Percentiles rank a stretch among this genome's conserved stretches.
phyloP scores from a whole-genome alignment of 2,329 filamentous ascomycete genomes.

The Fragosphaeria purpurea region DNA sequence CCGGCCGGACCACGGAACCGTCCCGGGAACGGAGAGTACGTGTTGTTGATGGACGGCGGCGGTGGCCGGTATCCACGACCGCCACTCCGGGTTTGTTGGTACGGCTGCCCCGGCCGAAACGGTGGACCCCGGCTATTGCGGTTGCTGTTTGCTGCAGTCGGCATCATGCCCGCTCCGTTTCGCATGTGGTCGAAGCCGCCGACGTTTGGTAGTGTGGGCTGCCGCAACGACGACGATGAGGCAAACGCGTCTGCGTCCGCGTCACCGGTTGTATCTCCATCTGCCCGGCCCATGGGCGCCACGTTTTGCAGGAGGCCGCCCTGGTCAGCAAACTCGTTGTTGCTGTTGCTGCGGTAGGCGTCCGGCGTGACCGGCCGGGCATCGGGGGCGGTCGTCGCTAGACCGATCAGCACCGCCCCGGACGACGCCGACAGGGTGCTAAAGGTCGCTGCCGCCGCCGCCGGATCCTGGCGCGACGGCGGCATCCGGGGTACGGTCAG shows the following conservation, averaged over 20 bases:
- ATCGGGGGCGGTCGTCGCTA: neutral
- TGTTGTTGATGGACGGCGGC: neutral
- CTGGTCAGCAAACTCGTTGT: neutral
- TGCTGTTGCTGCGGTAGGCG: neutral
- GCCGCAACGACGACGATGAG: too few relatives aligned
- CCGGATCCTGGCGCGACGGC: conserved; percentile 1
- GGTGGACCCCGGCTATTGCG: neutral
- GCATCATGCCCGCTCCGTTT: too few relatives aligned
- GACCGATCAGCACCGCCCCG: conserved; percentile 4
- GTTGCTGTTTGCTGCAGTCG: too few relatives aligned
- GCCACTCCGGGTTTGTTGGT: too few relatives aligned
- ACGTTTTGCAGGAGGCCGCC: neutral
- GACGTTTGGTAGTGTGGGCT: neutral
- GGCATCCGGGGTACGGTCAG: neutral
- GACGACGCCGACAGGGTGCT: conserved; percentile 2
- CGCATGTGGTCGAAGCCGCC: neutral
- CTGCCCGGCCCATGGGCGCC: conserved; percentile 1
- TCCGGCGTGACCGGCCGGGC: neutral
- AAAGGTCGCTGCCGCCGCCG: neutral
- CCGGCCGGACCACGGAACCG: too few relatives aligned
- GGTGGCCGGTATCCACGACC: neutral
- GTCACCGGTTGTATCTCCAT: too few relatives aligned
- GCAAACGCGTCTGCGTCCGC: neutral
- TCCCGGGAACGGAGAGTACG: conserved; percentile 3
- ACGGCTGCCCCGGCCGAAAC: neutral